Evolutionary conservation across 148 eudicot species (phyloP).

Genomic region (Cornus controversa): DNA sequence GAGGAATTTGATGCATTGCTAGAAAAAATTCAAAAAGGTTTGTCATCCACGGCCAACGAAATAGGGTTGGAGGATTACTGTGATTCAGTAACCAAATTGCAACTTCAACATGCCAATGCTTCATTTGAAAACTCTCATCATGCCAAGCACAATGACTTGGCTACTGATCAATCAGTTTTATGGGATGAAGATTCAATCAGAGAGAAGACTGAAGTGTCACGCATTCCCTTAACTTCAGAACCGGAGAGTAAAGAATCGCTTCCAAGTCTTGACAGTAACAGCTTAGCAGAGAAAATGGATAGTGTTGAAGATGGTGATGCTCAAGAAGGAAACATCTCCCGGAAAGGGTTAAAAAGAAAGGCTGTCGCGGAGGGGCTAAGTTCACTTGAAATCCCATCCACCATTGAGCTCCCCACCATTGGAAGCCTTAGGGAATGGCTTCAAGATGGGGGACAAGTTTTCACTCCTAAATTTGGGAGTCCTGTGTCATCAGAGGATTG

Average conservation of each 20-base stretch:
- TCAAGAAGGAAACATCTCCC: conserved; percentile 9
- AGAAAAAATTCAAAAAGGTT: conserved; percentile 5
- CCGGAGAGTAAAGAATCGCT: conserved; percentile 6
- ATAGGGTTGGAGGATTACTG: not conserved
- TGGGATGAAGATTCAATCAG: not conserved
- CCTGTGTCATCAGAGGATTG: not conserved
- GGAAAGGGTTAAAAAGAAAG: conserved; percentile 30
- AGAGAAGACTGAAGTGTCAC: not conserved
- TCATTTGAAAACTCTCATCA: not conserved
- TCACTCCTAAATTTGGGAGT: conserved; percentile 31
- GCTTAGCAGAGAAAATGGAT: not conserved
- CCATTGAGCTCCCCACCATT: conserved; percentile 16
- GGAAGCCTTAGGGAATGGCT: conserved; percentile 18
- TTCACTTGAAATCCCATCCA: conserved; percentile 23
- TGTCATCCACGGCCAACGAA: not conserved
- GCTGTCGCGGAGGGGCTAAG: conserved; percentile 20
- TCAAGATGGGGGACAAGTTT: conserved; percentile 7
- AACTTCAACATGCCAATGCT: conserved; percentile 3
- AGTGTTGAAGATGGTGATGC: conserved; percentile 7
- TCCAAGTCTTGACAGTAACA: not conserved
- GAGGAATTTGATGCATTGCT: conserved; percentile 32
- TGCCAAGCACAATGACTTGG: too few species aligned
- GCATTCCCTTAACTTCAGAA: not conserved
- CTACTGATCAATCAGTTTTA: not conserved
- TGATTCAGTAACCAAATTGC: conserved; percentile 4